Base-by-base conservation (phyloP, 1,139 yeast genomes). In the Nadsonia starkeyi-henricii region DNA sequence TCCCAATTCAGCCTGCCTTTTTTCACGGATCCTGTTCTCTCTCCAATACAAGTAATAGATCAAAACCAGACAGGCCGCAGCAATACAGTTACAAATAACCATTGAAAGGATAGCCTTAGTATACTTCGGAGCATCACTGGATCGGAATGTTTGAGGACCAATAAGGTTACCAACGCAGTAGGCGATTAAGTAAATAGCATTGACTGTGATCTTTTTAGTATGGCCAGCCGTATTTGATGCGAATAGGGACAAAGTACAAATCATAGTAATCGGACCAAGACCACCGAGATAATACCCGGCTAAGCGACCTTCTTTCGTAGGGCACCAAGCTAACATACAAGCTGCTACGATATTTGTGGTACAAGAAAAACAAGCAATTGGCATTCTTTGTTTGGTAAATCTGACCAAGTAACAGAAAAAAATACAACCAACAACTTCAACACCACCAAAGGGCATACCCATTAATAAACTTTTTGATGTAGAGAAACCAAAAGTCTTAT, bases 201-300 rank as follows among this genome's bases (percentile, higher is more conserved):
- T 62, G 44, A 70, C 69, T 42, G 75, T 70, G 48, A 66, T 63
- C 59, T 74, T 77, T 61, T 78, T 79, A 39, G 84, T 77, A 51
- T 76, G 77, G 18, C 84, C 84, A 8, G 80, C 79, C 20, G 73
- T 69, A 55, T 79, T 78, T 2, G 78, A 71, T 30, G 78, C 67
- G 45, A 78, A 66, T 48, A 69, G 62, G 19, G 77, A 66, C 52
- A 77, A 65, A 36, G 71, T 58, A 54, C 77, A 75, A 39, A 77
- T 72, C 49, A 71, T 70, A 1, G 74, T 70, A 43, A 75, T 62
- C 13, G 69, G 53, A 56, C 62, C 45, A 63, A 71, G 45, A 56
- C 61, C 51, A 62, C 54, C 47, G 61, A 70, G 46, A 63, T 67
- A 66, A 69, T 47, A 67, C 68, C 69, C 57, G 48, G 74, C 66